phyloP scores from a whole-genome alignment of 176 grass and related monocot genomes.

The Cocos nucifera region DNA sequence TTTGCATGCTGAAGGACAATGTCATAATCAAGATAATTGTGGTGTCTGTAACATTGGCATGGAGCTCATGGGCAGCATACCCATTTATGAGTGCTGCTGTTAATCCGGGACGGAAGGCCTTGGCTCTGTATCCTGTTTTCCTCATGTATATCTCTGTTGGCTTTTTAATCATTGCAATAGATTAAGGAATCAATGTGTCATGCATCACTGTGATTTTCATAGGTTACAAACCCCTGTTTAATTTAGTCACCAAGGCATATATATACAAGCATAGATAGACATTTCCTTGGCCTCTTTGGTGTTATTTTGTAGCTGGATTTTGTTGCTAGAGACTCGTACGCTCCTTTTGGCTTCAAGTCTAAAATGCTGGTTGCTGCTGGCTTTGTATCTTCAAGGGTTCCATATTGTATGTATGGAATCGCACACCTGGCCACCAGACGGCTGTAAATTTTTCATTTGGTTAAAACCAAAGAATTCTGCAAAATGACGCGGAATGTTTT shows the following conservation, averaged over 20 bases:
- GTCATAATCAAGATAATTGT: conserved; percentile 78
- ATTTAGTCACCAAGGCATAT: neutral
- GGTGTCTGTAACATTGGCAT: conserved; percentile 66
- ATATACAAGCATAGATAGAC: neutral
- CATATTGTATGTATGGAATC: no score
- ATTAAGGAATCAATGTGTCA: conserved; percentile 22
- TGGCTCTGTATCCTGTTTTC: conserved; percentile 85
- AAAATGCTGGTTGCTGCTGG: no score
- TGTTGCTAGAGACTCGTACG: no score
- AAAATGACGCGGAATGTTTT: no score
- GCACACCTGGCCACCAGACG: no score
- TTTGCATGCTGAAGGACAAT: conserved; percentile 89
- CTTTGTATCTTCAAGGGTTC: no score
- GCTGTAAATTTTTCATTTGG: no score
- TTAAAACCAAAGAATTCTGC: no score
- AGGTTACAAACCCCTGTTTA: neutral
- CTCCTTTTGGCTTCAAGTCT: no score
- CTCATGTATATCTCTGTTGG: conserved; percentile 97
- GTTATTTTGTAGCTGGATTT: neutral
- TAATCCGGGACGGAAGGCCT: conserved; percentile 88
- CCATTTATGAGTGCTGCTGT: conserved; percentile 99
- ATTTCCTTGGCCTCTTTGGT: neutral
- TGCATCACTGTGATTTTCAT: neutral
- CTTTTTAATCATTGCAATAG: conserved; percentile 94
- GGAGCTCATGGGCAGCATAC: conserved; percentile 99